Percentiles rank a stretch among this genome's conserved stretches.
These are phyloP conservation scores for Gracilaria gracilis DNA, from an alignment of 23 red algal genomes.

Conservation along the genomic window DNA sequence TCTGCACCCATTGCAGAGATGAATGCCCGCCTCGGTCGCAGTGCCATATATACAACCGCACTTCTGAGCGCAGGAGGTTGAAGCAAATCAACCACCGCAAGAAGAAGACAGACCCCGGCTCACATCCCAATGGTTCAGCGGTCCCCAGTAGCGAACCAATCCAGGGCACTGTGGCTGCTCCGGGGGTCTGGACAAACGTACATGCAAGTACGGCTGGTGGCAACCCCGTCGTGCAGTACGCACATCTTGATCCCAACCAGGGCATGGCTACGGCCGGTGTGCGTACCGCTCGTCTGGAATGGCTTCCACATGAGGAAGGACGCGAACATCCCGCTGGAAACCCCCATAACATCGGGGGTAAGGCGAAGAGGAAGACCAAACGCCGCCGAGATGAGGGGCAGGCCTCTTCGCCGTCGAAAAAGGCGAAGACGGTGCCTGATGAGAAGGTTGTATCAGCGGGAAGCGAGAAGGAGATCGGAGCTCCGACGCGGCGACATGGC, in stretches of 20 bases:
- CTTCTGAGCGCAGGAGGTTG: constrained; percentile 64
- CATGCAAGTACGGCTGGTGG: not conserved
- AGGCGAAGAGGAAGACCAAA: not conserved
- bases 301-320: not conserved
- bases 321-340: not conserved
- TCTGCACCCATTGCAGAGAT: constrained; percentile 81
- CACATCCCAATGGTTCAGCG: not conserved
- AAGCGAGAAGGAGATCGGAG: constrained; percentile 9
- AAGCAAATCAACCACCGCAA: constrained; percentile 76
- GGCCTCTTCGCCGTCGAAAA: not conserved
- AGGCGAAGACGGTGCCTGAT: not conserved
- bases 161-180: not conserved
- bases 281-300: not conserved
- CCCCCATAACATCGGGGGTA: not conserved
- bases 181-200: not conserved
- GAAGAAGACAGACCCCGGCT: constrained; percentile 11
- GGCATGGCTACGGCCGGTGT: not conserved
- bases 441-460: constrained; percentile 1
- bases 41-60: constrained; percentile 83
- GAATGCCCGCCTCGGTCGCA: constrained; percentile 70
- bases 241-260: not conserved
- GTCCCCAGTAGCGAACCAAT: not conserved
- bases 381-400: not conserved
- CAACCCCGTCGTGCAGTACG: not conserved
- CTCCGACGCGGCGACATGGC: constrained; percentile 1